These are phyloP conservation scores for Aureobasidium sp. DNA, from an alignment of 2,329 filamentous ascomycete genomes.

Conservation along the genomic window DNA sequence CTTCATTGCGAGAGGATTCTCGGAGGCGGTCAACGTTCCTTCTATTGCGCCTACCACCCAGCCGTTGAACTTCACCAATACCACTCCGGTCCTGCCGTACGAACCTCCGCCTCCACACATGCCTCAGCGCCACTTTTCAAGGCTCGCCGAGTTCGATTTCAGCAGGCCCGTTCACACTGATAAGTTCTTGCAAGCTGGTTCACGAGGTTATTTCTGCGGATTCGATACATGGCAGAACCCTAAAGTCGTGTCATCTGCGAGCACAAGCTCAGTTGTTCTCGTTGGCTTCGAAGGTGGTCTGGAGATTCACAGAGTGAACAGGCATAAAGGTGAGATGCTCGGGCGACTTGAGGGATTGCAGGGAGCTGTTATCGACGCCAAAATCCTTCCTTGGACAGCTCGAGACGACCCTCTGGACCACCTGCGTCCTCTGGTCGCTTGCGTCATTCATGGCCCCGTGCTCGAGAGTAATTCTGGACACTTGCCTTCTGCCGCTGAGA, in stretches of 20 bases:
- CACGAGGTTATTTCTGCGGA: conserved; percentile 67
- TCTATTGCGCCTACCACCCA: not conserved
- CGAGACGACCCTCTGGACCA: conserved; percentile 46
- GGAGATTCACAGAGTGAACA: conserved; percentile 66
- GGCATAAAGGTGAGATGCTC: conserved; percentile 62
- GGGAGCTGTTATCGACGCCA: conserved; percentile 74
- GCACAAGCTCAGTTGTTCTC: conserved; percentile 53
- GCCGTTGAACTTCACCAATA: conserved; percentile 16
- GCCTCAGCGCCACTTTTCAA: conserved; percentile 31
- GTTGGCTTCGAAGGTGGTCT: conserved; percentile 75
- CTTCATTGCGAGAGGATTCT: conserved; percentile 5
- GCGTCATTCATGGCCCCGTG: conserved; percentile 73
- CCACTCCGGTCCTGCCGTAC: conserved; percentile 21
- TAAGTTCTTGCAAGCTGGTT: conserved; percentile 31
- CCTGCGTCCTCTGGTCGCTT: conserved; percentile 66
- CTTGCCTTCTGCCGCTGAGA: conserved; percentile 25
- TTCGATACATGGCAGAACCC: conserved; percentile 61
- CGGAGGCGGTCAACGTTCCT: not conserved
- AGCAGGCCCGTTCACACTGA: conserved; percentile 24
- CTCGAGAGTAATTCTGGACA: conserved; percentile 36
- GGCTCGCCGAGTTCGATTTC: conserved; percentile 25
- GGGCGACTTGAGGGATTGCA: conserved; percentile 68
- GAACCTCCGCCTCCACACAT: conserved; percentile 31
- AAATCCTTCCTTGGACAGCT: conserved; percentile 66
- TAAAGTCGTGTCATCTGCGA: conserved; percentile 28